Evolutionary conservation across 2,329 filamentous ascomycete species (phyloP).

Genomic region (Arachnopeziza araneosa): DNA sequence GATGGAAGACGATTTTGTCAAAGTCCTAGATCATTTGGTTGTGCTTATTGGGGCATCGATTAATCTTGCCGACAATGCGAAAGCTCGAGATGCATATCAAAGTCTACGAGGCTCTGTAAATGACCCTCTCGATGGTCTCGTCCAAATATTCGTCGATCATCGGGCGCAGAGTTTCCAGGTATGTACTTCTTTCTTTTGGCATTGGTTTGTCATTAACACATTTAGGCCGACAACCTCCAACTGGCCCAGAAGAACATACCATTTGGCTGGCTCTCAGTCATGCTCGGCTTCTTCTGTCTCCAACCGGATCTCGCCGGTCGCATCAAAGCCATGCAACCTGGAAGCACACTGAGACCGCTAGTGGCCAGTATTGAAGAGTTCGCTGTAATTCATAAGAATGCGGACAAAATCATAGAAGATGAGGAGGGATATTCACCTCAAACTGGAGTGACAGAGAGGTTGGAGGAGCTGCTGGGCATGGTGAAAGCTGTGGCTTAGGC

Average conservation of each 20-base stretch:
- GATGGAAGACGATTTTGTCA: conserved; percentile 43
- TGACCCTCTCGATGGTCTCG: conserved; percentile 52
- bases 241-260: conserved; percentile 77
- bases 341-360: conserved; percentile 42
- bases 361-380: conserved; percentile 58
- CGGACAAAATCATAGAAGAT: conserved; percentile 43
- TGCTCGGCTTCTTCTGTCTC: conserved; percentile 76
- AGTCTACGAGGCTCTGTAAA: conserved; percentile 31
- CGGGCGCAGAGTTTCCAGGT: conserved; percentile 64
- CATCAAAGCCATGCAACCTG: conserved; percentile 39
- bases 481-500: background rate
- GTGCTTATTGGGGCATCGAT: conserved; percentile 78
- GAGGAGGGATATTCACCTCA: conserved; percentile 37
- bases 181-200: conserved; percentile 31
- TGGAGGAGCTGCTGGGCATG: background rate
- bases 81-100: conserved; percentile 49
- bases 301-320: conserved; percentile 38
- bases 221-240: conserved; percentile 62
- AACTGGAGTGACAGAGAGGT: background rate
- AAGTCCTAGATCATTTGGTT: conserved; percentile 64
- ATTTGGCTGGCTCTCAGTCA: conserved; percentile 78
- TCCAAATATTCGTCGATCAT: conserved; percentile 62
- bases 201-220: background rate
- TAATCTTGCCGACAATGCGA: conserved; percentile 74
- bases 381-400: conserved; percentile 51